Conservation (phyloP, 2,329 filamentous ascomycete species). For the Blastomyces silverae region DNA sequence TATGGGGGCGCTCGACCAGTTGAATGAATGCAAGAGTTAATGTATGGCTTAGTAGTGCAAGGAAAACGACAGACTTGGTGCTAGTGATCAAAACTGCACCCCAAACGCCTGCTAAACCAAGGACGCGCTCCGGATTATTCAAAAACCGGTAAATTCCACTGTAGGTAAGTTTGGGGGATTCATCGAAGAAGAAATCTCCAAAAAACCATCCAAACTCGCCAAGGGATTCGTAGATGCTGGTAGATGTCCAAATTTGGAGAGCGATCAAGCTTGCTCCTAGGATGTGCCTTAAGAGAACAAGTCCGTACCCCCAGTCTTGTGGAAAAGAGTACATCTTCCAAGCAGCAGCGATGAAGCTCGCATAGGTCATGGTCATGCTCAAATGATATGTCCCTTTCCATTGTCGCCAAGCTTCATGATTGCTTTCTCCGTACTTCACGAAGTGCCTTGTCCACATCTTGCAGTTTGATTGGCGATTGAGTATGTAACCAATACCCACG, state of each 20-base stretch:
- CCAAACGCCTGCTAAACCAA: conserved; percentile 93
- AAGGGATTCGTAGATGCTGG: conserved; percentile 89
- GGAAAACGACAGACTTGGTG: conserved; percentile 76
- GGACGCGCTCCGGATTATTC: conserved; percentile 92
- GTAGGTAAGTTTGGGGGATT: conserved; percentile 82
- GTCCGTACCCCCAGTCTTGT: conserved; percentile 76
- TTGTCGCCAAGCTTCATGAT: conserved; percentile 88
- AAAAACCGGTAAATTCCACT: conserved; percentile 96
- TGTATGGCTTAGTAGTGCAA: conserved; percentile 79
- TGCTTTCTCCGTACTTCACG: conserved; percentile 88
- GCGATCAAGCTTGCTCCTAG: conserved; percentile 72
- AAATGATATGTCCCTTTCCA: conserved; percentile 97
- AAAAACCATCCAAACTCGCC: conserved; percentile 99
- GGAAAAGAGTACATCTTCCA: conserved; percentile 97
- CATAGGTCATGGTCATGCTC: conserved; percentile 82
- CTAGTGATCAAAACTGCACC: conserved; percentile 89
- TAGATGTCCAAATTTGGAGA: conserved; percentile 84
- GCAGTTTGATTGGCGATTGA: conserved; percentile 76
- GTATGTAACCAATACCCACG: conserved; percentile 74
- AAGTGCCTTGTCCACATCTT: conserved; percentile 98
- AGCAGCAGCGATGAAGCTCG: conserved; percentile 79
- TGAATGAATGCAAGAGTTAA: conserved; percentile 83
- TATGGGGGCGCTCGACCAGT: conserved; percentile 90
- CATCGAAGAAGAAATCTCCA: conserved; percentile 96
- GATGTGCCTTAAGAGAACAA: conserved; percentile 79